Base-by-base conservation (phyloP, 2,329 filamentous ascomycete species). In the Cladosporium colombiae region DNA sequence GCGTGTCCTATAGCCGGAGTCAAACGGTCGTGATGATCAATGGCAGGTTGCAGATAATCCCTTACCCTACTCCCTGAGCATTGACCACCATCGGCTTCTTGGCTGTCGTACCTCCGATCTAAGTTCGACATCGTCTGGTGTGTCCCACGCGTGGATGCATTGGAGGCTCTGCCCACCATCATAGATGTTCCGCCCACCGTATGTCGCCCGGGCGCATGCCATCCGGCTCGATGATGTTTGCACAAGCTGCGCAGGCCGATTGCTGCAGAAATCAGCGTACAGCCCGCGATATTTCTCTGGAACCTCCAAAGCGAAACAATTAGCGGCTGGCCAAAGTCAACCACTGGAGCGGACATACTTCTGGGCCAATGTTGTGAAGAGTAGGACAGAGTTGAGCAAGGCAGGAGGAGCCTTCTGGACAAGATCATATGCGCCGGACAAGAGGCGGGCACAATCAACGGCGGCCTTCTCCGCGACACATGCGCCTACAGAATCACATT, bases 161-260 rank as follows among this genome's bases (percentile, higher is more conserved):
- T 59, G 35, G 25, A 59, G 14, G 35, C 23, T 59, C 35, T 40
- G 37, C 56, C 33, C 33, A 40, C 14, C 56, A 29, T 25, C 21
- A 25, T 40, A 57, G 21, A 65, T 65, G 63, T 65, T 65, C n/a
- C 63, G 63, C 35, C 63, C 63, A 21, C 57, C 63, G 2, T 59
- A 59, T 21, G 3, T 44, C 29, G 53, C 62, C 44, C 31, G 62
- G 46, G 53, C 56, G 53, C 62, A 59, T 37, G 62, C 62, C 53
- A 59, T 65, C 23, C 40, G 53, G 25, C 62, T 65, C 14, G 62
- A 65, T 8, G 62, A 65, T 65, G 63, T 65, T 21, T 65, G 63
- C 44, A 53, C 57, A 21, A 46, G 55, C 16, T 65, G 63, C 29
- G 63, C 63, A 31, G 44, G 55, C 21, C 31, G 63, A 40, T 27